Percentiles rank a stretch among this genome's conserved stretches.
Evolutionary conservation across 2,329 filamentous ascomycete genomes (phyloP).

Genomic region (Colletotrichum kahawae): DNA sequence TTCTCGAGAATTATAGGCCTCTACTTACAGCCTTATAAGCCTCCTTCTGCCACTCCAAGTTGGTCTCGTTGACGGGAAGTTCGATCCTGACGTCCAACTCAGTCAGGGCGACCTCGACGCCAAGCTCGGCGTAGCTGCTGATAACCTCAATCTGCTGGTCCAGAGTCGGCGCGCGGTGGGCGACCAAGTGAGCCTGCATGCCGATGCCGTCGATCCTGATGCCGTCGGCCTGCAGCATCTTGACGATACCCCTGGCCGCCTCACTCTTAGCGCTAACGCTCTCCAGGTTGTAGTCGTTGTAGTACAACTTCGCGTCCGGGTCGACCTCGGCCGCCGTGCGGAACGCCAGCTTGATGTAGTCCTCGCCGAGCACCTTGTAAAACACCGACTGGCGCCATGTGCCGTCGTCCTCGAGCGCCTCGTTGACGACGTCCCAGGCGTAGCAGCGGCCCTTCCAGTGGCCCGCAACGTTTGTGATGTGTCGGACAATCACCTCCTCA

Average conservation of each 20-base stretch:
- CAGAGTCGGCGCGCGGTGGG: conserved; percentile 49
- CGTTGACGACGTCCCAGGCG: conserved; percentile 71
- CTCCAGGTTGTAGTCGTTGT: conserved; percentile 67
- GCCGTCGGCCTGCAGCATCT: conserved; percentile 49
- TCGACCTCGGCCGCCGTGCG: conserved; percentile 58
- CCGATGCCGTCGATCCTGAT: conserved; percentile 68
- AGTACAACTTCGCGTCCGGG: conserved; percentile 60
- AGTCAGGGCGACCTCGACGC: conserved; percentile 58
- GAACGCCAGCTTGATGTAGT: conserved; percentile 65
- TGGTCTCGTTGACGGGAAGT: conserved; percentile 31
- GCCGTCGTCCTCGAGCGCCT: conserved; percentile 64
- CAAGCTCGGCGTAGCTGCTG: conserved; percentile 44
- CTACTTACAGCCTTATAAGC: conserved; percentile 26
- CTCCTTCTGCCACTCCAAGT: conserved; percentile 32
- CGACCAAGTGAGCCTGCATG: conserved; percentile 65
- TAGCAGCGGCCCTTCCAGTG: conserved; percentile 66
- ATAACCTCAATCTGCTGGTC: conserved; percentile 43
- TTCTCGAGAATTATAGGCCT: background rate
- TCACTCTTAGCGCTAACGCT: conserved; percentile 51
- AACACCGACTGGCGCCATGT: conserved; percentile 59
- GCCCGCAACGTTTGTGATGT: conserved; percentile 62
- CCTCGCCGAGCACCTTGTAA: conserved; percentile 57
- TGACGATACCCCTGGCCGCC: conserved; percentile 48
- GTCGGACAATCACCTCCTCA: conserved; percentile 52
- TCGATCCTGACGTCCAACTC: conserved; percentile 57